Evolutionary conservation across 1,139 yeast species (phyloP), one percentile per base, ranked within the genome.

Genomic region (Hanseniaspora uvarum): DNA sequence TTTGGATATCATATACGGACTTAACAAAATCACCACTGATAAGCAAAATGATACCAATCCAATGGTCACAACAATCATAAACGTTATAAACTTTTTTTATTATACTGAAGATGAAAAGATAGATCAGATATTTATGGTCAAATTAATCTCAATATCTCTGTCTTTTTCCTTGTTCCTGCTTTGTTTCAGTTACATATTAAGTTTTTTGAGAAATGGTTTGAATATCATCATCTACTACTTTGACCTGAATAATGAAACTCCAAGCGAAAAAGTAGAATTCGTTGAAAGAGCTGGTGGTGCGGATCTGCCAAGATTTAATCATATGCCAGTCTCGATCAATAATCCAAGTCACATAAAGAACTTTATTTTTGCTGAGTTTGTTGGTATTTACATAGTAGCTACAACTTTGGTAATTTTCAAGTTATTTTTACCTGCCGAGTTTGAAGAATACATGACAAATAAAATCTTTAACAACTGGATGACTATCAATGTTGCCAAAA

Each of bases 51-150:
- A 82, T 83, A 38, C 72, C 84, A 57, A 72, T 73, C 21, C 83
- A 92, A 0, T 73, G 86, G 56, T 70, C 78, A 45, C 78, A 85
- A 57, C 71, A 86, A 51, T 75, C 83, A 4, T 69, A 73, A 54
- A 77, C 83, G 7, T 72, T 85, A 59, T 78, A 79, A 44, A 82
- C 80, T 54, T 86, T 86, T 59, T 81, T 94, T 5, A 81, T 86
- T 54, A 95, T 95, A 34, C 53, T 1, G 43, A 34, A 19, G 53
- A 50, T 21, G 53, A 50, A 28, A 50, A 50, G 23, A 0, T 74
- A 74, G 52, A 50, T 36, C 45, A 50, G 26, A 39, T 50, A 3
- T 28, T 50, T 12, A 28, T 50, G 53, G 31, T 50, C 6, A 50
- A 50, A 16, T 7, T 50, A 21, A 36, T 50, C 11, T 50, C 53